These are phyloP conservation scores for Ilex aquifolium DNA, from an alignment of 257 asterid species.

Conservation along the genomic window DNA sequence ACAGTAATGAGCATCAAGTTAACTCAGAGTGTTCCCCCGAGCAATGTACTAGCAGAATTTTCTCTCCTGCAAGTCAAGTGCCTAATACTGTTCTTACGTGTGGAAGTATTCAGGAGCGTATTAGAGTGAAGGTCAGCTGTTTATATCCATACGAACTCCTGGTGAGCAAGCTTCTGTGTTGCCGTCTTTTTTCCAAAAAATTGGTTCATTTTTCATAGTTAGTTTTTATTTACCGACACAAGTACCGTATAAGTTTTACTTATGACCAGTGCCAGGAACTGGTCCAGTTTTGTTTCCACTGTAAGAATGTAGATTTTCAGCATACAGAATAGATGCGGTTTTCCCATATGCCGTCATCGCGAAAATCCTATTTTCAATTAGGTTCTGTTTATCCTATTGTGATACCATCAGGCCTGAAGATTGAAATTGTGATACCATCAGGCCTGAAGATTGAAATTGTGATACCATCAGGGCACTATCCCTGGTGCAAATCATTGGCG, in stretches of 20 bases:
- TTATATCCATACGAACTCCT: not conserved
- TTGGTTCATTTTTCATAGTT: not conserved
- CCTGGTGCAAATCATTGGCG: no score
- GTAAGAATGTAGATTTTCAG: not conserved
- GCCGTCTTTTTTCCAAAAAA: not conserved
- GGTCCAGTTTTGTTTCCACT: not conserved
- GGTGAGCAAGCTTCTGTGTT: not conserved
- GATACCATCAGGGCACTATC: no score
- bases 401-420: no score
- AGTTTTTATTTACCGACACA: not conserved
- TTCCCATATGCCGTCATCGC: not conserved
- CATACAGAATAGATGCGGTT: no score
- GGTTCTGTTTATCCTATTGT: not conserved
- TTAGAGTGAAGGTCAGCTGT: no score
- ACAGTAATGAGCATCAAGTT: conserved; percentile 22
- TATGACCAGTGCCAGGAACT: not conserved
- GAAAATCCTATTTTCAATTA: not conserved
- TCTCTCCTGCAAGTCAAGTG: no score
- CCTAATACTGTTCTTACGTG: no score
- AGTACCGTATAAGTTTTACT: not conserved
- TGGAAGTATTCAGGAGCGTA: no score
- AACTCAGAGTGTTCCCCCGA: conserved; percentile 7
- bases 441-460: no score
- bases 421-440: no score
- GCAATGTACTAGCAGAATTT: conserved; percentile 8